Percentiles rank a stretch among this genome's conserved stretches.
Evolutionary conservation across 2,329 filamentous ascomycete species (phyloP).

Genomic region (Fusarium tupiense): DNA sequence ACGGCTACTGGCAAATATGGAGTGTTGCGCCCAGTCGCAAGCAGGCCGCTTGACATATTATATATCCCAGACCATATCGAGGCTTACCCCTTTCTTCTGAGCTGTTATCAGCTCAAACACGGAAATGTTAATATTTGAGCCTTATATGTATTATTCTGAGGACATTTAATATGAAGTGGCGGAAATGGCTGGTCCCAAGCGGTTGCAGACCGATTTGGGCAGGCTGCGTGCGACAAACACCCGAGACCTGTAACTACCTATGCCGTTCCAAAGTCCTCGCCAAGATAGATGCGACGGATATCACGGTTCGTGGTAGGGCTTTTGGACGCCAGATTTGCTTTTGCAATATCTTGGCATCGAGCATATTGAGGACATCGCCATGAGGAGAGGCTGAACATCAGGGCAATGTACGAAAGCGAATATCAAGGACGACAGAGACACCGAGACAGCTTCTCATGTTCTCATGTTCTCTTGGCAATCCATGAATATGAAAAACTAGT

Average conservation of each 20-base stretch:
- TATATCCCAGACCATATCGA: neutral
- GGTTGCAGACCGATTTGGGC: neutral
- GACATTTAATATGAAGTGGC: slow-evolving; percentile 24
- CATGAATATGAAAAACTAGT: neutral
- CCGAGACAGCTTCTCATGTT: neutral
- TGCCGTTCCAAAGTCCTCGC: neutral
- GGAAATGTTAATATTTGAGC: neutral
- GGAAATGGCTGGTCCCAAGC: neutral
- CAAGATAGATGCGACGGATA: neutral
- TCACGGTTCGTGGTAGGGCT: neutral
- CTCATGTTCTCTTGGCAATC: neutral
- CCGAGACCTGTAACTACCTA: neutral
- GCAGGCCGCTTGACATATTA: neutral
- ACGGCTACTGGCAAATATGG: neutral
- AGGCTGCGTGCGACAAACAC: neutral
- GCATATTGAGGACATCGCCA: neutral
- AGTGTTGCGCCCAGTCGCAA: neutral
- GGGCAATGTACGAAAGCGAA: neutral
- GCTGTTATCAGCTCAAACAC: neutral
- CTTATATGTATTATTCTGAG: neutral
- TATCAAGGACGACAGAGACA: neutral
- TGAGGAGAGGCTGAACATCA: neutral
- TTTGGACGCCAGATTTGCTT: neutral
- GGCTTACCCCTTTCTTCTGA: neutral
- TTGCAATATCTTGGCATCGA: neutral